Conservation (phyloP, 495 filamentous ascomycete species). For the Symbiotaphrina buchneri region DNA sequence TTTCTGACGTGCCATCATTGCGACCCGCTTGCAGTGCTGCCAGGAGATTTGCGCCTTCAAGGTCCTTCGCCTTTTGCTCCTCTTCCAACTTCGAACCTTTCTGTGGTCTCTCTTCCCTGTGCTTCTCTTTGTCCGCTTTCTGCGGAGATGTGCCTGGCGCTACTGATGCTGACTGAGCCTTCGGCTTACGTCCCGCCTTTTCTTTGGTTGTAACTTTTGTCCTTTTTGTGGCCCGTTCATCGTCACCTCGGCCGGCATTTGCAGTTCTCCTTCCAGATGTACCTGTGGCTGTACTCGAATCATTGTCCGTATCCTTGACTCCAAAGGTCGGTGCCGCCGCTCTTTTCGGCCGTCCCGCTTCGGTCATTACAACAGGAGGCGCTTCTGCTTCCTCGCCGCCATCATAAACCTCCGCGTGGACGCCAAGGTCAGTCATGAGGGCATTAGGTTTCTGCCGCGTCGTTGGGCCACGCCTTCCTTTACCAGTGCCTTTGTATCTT, state of each 20-base stretch:
- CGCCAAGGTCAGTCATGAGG: constrained; percentile 50
- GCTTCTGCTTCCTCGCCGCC: constrained; percentile 30
- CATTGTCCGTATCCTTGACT: constrained; percentile 17
- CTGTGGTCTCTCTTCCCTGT: background rate
- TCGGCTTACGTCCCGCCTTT: constrained; percentile 10
- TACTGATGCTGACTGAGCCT: constrained; percentile 4
- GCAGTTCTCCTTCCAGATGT: no score
- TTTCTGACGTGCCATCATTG: constrained; percentile 6
- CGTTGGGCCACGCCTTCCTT: constrained; percentile 13
- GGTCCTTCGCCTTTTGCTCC: constrained; percentile 6
- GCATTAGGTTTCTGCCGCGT: constrained; percentile 48
- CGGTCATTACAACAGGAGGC: constrained; percentile 30
- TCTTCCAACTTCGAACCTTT: constrained; percentile 4
- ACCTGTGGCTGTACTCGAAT: background rate
- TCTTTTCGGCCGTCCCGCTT: constrained; percentile 43
- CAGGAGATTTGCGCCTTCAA: constrained; percentile 10
- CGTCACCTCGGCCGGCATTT: no score
- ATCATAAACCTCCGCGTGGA: constrained; percentile 21
- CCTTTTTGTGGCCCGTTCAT: background rate
- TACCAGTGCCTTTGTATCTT: constrained; percentile 33
- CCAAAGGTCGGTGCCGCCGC: constrained; percentile 55
- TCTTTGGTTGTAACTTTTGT: constrained; percentile 9
- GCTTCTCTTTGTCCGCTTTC: constrained; percentile 1
- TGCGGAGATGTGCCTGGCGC: constrained; percentile 1
- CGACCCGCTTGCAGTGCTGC: constrained; percentile 5